phyloP scores from a whole-genome alignment of 768 basidiomycete species.

The Podaxis sp. region DNA sequence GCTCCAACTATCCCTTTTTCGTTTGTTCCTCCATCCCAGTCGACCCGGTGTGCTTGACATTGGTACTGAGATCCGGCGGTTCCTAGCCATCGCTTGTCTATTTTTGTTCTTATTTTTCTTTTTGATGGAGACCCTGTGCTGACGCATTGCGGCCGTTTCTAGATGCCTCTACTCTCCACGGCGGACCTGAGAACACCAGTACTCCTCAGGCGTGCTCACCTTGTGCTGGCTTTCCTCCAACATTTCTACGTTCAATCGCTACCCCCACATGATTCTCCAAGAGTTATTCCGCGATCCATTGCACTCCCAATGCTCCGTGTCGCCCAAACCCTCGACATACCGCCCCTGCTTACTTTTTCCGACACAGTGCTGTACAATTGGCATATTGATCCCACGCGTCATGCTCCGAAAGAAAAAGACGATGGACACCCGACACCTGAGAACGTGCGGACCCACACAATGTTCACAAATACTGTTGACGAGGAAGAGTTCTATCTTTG shows the following conservation, averaged over 20 bases:
- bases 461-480: conserved; percentile 79
- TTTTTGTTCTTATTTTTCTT: neutral
- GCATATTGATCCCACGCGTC: conserved; percentile 39
- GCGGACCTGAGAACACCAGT: conserved; percentile 51
- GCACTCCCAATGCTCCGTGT: conserved; percentile 78
- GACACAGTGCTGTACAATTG: conserved; percentile 95
- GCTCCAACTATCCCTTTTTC: neutral
- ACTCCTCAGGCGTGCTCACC: conserved; percentile 71
- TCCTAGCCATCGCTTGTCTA: neutral
- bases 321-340: conserved; percentile 71
- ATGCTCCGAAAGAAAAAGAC: conserved; percentile 14
- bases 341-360: conserved; percentile 89
- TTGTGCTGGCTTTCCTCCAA: conserved; percentile 72
- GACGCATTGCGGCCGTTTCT: neutral
- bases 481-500: conserved; percentile 92
- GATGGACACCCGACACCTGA: conserved; percentile 41
- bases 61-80: neutral
- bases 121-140: neutral
- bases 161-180: conserved; percentile 58
- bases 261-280: conserved; percentile 40
- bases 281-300: conserved; percentile 73
- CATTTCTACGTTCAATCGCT: conserved; percentile 82
- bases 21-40: neutral
- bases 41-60: conserved; percentile 3
- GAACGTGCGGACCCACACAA: conserved; percentile 66